Percentiles rank a stretch among this genome's conserved stretches.
phyloP scores from a whole-genome alignment of 225 moss, liverwort and hornwort species.

The Neckera pumila region DNA sequence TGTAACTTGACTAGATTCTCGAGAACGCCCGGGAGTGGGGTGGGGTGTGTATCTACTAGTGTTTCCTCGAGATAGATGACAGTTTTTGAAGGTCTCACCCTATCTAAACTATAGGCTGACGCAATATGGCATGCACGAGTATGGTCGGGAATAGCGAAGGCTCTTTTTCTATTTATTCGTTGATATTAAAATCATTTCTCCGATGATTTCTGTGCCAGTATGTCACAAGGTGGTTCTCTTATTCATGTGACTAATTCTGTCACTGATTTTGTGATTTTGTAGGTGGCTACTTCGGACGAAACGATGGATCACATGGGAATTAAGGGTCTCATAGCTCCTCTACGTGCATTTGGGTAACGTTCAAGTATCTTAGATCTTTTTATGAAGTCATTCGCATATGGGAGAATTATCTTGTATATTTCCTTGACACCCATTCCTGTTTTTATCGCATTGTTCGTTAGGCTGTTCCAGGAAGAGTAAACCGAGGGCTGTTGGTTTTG shows the following conservation, averaged over 20 bases:
- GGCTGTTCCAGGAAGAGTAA: not conserved
- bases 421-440: not conserved
- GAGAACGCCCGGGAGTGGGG: not conserved
- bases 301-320: constrained; percentile 71
- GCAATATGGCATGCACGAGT: not conserved
- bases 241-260: not conserved
- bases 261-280: not conserved
- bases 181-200: not conserved
- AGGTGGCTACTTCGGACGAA: constrained; percentile 45
- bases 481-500: not conserved
- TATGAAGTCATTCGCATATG: not conserved
- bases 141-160: not conserved
- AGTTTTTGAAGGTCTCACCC: not conserved
- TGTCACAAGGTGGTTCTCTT: not conserved
- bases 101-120: not conserved
- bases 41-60: not conserved
- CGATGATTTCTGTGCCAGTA: not conserved
- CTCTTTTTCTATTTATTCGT: not conserved
- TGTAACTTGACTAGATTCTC: not conserved
- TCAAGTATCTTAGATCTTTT: not conserved
- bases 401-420: not conserved
- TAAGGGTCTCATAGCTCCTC: constrained; percentile 41
- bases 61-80: not conserved
- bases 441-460: not conserved
- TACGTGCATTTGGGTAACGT: constrained; percentile 65